Evolutionary conservation across 2,329 filamentous ascomycete genomes (phyloP).

Genomic region (Sphaerulina vaccinii): DNA sequence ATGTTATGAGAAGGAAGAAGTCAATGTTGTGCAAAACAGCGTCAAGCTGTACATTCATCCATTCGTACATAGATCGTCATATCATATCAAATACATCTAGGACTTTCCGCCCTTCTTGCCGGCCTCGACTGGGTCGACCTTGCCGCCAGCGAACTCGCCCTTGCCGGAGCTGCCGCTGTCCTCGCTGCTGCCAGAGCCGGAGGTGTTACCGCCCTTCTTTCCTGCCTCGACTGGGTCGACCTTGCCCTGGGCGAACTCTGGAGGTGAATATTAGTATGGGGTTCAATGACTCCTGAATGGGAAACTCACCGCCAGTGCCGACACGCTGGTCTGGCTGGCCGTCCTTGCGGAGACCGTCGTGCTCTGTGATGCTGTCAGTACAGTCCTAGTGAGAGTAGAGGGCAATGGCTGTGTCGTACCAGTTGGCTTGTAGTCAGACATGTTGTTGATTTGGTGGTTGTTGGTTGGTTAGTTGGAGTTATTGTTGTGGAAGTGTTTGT

Average conservation of each 20-base stretch:
- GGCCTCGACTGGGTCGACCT: slow-evolving; percentile 21
- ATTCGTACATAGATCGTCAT: neutral
- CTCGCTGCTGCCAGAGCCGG: slow-evolving; percentile 20
- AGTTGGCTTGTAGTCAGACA: slow-evolving; percentile 42
- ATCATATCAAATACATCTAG: neutral
- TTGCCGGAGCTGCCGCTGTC: slow-evolving; percentile 24
- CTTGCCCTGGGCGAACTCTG: slow-evolving; percentile 26
- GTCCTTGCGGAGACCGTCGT: slow-evolving; percentile 45
- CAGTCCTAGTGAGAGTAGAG: neutral
- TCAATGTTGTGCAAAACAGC: no score
- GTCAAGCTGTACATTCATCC: no score
- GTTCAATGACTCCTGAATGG: no score
- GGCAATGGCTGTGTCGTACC: slow-evolving; percentile 19
- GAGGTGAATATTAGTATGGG: neutral
- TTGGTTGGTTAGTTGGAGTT: slow-evolving; percentile 12
- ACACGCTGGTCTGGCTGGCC: slow-evolving; percentile 45
- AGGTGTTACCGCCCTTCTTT: slow-evolving; percentile 39
- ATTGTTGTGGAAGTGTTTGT: slow-evolving; percentile 10
- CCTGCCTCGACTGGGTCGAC: slow-evolving; percentile 45
- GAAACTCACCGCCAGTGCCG: slow-evolving; percentile 37
- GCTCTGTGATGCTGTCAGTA: slow-evolving; percentile 35
- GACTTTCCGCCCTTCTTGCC: slow-evolving; percentile 18
- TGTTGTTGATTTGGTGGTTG: slow-evolving; percentile 18
- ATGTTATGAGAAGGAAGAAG: no score
- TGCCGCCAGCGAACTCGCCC: slow-evolving; percentile 27